Percentiles rank a stretch among this genome's conserved stretches.
These are phyloP conservation scores for Sonneratia alba DNA, from an alignment of 345 rosid genomes.

Conservation along the genomic window DNA sequence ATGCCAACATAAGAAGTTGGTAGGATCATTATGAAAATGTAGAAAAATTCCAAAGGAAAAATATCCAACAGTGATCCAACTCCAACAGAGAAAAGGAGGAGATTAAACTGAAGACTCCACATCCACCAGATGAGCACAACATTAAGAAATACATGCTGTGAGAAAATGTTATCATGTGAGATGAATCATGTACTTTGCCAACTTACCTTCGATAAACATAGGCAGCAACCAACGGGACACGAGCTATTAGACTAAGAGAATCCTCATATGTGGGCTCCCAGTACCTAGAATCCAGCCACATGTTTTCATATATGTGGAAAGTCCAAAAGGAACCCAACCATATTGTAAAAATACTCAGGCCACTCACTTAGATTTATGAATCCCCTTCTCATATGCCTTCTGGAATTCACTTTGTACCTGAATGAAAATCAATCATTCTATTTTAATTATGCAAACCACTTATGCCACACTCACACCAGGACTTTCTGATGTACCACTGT, in stretches of 20 bases:
- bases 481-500: background rate
- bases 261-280: conserved; percentile 98
- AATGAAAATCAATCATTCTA: conserved; percentile 6
- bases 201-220: conserved; percentile 86
- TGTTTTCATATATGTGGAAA: conserved; percentile 9
- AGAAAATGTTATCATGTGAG: background rate
- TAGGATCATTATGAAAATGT: background rate
- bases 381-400: conserved; percentile 83
- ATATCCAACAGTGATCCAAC: background rate
- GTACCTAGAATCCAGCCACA: conserved; percentile 40
- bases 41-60: background rate
- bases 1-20: background rate
- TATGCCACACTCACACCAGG: background rate
- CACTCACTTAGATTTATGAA: conserved; percentile 75
- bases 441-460: background rate
- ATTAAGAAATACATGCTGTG: background rate
- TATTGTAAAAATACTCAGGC: conserved; percentile 12
- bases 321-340: conserved; percentile 7
- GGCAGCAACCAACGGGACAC: conserved; percentile 74
- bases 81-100: background rate
- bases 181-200: background rate
- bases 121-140: background rate
- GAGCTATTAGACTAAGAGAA: conserved; percentile 85
- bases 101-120: background rate
- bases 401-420: conserved; percentile 99